Base-by-base conservation (phyloP, 2,329 filamentous ascomycete species). In the Talaromyces sp. region DNA sequence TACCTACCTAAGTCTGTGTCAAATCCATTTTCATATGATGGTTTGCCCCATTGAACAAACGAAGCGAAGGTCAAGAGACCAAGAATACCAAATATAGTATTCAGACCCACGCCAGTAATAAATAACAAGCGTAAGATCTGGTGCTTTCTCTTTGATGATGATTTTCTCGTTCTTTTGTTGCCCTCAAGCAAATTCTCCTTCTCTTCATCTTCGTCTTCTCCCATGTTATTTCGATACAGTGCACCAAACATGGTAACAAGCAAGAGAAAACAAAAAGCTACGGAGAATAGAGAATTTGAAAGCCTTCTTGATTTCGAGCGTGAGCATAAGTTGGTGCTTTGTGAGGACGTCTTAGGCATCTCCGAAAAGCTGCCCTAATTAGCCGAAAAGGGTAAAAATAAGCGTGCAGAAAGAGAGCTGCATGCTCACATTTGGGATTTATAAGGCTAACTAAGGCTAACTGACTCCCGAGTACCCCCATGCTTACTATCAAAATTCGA, bases 1-100 rank as follows among this genome's bases (percentile, higher is more conserved):
- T 54, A 10, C 49, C 25, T 54, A 54, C 49, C 49, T 34, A 54
- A 54, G 8, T 54, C 49, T 27, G 49, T 29, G 49, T 29, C 49
- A 27, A 54, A 54, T 54, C 49, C 49, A 54, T 34, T 29, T 54
- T 54, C 49, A 25, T 54, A 54, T 31, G 49, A 54, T 31, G 49
- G 29, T 15, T 34, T 29, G 49, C 15, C 15, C 22, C 27, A 31
- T 29, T 19, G 7, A 27, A 54, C 13, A 54, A 49, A 49, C 45
- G 45, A 49, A 25, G 45, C 45, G 19, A 54, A 54, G n/a, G 49
- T 54, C 3, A 29, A 54, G 19, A 54, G 25, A 54, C 25, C 25
- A 31, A 54, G 19, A 49, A 49, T 49, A 13, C 45, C 45, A 11
- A 49, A 49, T 22, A 49, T 13, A 11, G 45, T 49, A 34, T 54